phyloP scores from a whole-genome alignment of 2,329 filamentous ascomycete genomes.

The Penicillium sp. region DNA sequence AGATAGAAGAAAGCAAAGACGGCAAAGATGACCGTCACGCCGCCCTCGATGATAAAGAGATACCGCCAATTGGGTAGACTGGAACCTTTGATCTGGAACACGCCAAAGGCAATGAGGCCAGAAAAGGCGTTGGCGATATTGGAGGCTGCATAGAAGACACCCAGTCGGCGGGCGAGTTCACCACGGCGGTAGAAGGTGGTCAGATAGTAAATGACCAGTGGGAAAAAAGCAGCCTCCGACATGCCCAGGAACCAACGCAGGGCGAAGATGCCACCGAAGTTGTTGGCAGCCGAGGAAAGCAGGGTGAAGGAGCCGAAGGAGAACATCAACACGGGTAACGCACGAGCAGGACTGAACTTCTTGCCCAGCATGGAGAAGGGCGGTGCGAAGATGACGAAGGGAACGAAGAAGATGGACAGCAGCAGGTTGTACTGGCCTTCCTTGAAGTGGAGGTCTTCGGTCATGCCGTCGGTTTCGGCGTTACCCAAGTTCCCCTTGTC shows the following conservation, averaged over 20 bases:
- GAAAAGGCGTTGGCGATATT: slow-evolving; percentile 73
- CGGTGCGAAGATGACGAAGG: slow-evolving; percentile 72
- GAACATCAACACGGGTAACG: slow-evolving; percentile 71
- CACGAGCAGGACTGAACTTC: slow-evolving; percentile 66
- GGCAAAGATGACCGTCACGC: slow-evolving; percentile 64
- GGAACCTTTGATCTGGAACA: slow-evolving; percentile 61
- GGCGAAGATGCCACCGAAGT: slow-evolving; percentile 69
- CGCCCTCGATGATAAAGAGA: slow-evolving; percentile 62
- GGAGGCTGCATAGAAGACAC: slow-evolving; percentile 75
- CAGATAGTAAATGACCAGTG: slow-evolving; percentile 68
- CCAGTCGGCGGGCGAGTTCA: slow-evolving; percentile 71
- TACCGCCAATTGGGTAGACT: slow-evolving; percentile 57
- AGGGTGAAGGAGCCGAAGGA: slow-evolving; percentile 69
- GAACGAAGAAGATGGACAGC: slow-evolving; percentile 74
- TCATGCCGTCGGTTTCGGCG: slow-evolving; percentile 60
- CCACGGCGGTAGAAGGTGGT: slow-evolving; percentile 72
- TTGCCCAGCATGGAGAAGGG: slow-evolving; percentile 70
- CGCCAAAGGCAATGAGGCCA: slow-evolving; percentile 63
- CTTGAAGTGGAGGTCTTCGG: slow-evolving; percentile 60
- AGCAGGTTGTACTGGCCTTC: slow-evolving; percentile 70
- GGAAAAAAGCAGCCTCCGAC: slow-evolving; percentile 71
- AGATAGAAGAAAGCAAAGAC: slow-evolving; percentile 72
- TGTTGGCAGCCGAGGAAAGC: slow-evolving; percentile 58
- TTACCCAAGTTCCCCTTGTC: slow-evolving; percentile 60
- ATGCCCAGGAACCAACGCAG: slow-evolving; percentile 72